Conservation (phyloP, 2,329 filamentous ascomycete genomes). For the Thelonectria blattea region DNA sequence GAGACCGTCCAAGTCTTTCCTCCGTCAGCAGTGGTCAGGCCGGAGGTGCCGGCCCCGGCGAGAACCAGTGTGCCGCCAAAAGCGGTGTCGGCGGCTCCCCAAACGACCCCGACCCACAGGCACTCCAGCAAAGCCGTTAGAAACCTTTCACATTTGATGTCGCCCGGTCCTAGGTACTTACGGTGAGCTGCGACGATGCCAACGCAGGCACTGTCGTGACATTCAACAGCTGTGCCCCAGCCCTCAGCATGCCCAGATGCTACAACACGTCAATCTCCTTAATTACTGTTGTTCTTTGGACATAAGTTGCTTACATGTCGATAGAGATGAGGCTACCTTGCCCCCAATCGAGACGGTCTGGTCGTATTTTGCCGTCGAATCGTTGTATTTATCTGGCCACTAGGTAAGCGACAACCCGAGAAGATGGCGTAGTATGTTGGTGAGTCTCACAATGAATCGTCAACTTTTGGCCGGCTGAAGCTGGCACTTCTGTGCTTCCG, state of each 20-base stretch:
- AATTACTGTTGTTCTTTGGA: too few relatives aligned
- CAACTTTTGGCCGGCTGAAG: constrained; percentile 16
- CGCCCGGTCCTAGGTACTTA: neutral
- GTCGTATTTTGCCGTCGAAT: constrained; percentile 24
- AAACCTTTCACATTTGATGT: neutral
- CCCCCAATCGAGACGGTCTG: constrained; percentile 20
- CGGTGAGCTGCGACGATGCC: constrained; percentile 18
- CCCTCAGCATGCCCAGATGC: constrained; percentile 25
- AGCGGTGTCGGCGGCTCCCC: constrained; percentile 15
- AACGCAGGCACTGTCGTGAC: constrained; percentile 26
- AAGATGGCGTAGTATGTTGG: too few relatives aligned
- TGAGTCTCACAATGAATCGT: constrained; percentile 21
- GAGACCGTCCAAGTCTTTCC: constrained; percentile 25
- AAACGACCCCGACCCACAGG: constrained; percentile 20
- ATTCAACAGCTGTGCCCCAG: constrained; percentile 29
- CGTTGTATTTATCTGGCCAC: constrained; percentile 22
- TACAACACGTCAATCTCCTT: neutral
- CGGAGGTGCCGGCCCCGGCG: constrained; percentile 22
- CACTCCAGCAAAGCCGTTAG: constrained; percentile 12
- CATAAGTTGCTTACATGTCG: constrained; percentile 6
- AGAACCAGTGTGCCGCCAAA: constrained; percentile 20
- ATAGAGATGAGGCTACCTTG: constrained; percentile 19
- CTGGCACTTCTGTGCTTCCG: constrained; percentile 23
- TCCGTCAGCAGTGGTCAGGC: constrained; percentile 21
- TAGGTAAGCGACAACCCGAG: too few relatives aligned